Conservation (phyloP, 345 rosid genomes). For the Acer campestre region DNA sequence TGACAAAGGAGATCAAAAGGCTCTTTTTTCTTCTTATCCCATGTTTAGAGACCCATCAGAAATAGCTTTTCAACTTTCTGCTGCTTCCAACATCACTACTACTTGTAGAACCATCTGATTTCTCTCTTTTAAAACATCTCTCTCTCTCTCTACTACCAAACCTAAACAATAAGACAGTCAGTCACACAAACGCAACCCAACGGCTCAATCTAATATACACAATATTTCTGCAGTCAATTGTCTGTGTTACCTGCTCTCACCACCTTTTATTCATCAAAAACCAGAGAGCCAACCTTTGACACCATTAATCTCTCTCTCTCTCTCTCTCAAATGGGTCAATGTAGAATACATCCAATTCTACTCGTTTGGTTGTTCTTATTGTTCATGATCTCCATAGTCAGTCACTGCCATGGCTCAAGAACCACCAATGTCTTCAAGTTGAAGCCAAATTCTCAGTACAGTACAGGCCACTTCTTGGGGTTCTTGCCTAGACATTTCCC, state of each 20-base stretch:
- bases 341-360: slow-evolving; percentile 34
- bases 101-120: slow-evolving; percentile 36
- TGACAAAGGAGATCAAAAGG: not conserved
- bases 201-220: slow-evolving; percentile 16
- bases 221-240: slow-evolving; percentile 13
- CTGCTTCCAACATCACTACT: slow-evolving; percentile 21
- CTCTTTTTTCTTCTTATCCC: not conserved
- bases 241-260: slow-evolving; percentile 34
- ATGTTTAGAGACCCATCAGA: slow-evolving; percentile 15
- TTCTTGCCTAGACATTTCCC: slow-evolving; percentile 83
- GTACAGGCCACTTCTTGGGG: slow-evolving; percentile 63
- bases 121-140: slow-evolving; percentile 18
- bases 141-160: slow-evolving; percentile 23
- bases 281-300: slow-evolving; percentile 1
- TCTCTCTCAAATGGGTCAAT: slow-evolving; percentile 33
- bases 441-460: slow-evolving; percentile 39
- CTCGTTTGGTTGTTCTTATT: slow-evolving; percentile 20
- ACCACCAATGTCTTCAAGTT: slow-evolving; percentile 42
- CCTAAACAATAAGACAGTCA: not conserved
- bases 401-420: slow-evolving; percentile 53
- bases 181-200: slow-evolving; percentile 12
- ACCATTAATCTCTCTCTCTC: not conserved
- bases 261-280: slow-evolving; percentile 24
- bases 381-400: slow-evolving; percentile 28
- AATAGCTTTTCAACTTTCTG: slow-evolving; percentile 28